Conservation (phyloP, 2,329 filamentous ascomycete species). For the Apiospora phragmitis region DNA sequence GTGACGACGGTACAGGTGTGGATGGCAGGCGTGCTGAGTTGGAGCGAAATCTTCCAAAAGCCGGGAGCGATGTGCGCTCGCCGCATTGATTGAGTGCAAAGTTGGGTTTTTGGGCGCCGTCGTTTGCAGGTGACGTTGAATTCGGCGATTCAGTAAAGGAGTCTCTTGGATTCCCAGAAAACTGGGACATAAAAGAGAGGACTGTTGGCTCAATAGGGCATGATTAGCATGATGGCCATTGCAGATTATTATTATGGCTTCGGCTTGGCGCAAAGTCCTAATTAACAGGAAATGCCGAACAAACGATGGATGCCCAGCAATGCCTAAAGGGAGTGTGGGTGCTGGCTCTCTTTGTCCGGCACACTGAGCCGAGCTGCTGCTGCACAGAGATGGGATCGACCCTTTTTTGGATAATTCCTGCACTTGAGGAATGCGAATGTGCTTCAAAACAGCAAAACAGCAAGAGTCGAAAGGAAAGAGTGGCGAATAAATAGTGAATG, state of each 20-base stretch:
- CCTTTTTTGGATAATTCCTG: not conserved
- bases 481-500: not conserved
- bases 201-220: slow-evolving; percentile 52
- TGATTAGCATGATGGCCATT: slow-evolving; percentile 33
- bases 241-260: slow-evolving; percentile 14
- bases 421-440: slow-evolving; percentile 1
- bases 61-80: not conserved
- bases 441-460: not conserved
- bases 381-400: not conserved
- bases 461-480: not conserved
- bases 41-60: slow-evolving; percentile 8
- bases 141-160: slow-evolving; percentile 25
- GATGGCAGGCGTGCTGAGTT: slow-evolving; percentile 16
- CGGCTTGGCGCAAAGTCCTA: slow-evolving; percentile 7
- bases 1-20: slow-evolving; percentile 27
- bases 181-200: slow-evolving; percentile 84
- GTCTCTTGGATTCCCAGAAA: slow-evolving; percentile 50
- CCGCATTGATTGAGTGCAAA: slow-evolving; percentile 12
- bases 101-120: slow-evolving; percentile 12
- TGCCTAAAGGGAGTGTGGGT: slow-evolving; percentile 2
- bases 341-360: slow-evolving; percentile 9
- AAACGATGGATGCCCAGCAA: slow-evolving; percentile 2
- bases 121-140: slow-evolving; percentile 21
- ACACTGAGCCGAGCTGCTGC: slow-evolving; percentile 5
- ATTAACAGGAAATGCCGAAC: not conserved